A percentile compares a stretch with the other conserved stretches of the same genome.
phyloP scores from a whole-genome alignment of 2,329 filamentous ascomycete species.

The Diplodia mutila region DNA sequence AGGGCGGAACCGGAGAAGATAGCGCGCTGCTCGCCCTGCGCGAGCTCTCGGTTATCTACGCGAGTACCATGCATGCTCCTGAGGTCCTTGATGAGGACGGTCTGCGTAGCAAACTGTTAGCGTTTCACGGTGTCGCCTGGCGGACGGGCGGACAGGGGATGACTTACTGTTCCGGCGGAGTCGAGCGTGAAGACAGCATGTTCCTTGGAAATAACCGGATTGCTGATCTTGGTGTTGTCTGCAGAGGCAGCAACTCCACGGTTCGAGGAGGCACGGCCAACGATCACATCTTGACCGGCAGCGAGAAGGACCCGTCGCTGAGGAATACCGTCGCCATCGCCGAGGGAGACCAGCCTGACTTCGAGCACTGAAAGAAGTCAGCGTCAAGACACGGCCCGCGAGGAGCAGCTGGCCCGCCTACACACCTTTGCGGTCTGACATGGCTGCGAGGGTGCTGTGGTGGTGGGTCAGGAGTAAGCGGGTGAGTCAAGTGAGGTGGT shows the following conservation, averaged over 20 bases:
- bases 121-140: neutral
- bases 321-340: conserved; percentile 47
- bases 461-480: neutral
- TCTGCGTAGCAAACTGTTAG: conserved; percentile 11
- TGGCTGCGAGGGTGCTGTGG: conserved; percentile 18
- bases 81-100: conserved; percentile 57
- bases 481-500: conserved; percentile 22
- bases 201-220: conserved; percentile 70
- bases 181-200: conserved; percentile 59
- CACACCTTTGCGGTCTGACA: conserved; percentile 19
- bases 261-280: conserved; percentile 49
- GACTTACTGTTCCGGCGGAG: conserved; percentile 26
- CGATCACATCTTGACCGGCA: conserved; percentile 35
- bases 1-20: conserved; percentile 40
- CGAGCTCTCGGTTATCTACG: conserved; percentile 50
- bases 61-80: conserved; percentile 67
- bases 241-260: conserved; percentile 45
- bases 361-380: conserved; percentile 44
- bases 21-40: conserved; percentile 31
- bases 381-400: conserved; percentile 33
- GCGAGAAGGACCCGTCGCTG: conserved; percentile 38
- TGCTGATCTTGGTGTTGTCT: conserved; percentile 70
- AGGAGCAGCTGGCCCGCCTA: conserved; percentile 29
- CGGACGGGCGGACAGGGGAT: conserved; percentile 21
- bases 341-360: conserved; percentile 37